These are phyloP conservation scores for Polysphondylium violaceum DNA, from an alignment of 78 protist genomes.

Conservation along the genomic window DNA sequence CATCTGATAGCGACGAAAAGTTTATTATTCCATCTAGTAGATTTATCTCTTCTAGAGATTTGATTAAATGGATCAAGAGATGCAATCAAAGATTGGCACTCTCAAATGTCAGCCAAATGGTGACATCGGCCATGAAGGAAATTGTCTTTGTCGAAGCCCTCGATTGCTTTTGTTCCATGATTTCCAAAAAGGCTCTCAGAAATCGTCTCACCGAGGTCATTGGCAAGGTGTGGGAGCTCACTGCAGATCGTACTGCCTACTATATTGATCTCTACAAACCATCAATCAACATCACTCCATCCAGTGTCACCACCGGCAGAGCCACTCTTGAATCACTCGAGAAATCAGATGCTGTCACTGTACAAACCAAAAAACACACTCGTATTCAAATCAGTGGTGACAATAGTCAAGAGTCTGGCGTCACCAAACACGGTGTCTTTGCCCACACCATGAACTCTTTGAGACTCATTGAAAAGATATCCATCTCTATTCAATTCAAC, in stretches of 20 bases:
- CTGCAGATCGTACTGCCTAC: conserved; percentile 51
- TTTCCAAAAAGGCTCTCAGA: conserved; percentile 38
- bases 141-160: conserved; percentile 84
- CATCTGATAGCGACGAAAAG: background rate
- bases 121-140: conserved; percentile 66
- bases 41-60: conserved; percentile 84
- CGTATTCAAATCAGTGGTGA: background rate
- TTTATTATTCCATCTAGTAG: conserved; percentile 43
- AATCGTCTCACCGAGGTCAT: conserved; percentile 15
- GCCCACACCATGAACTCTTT: conserved; percentile 89
- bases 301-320: conserved; percentile 57
- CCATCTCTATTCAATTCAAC: conserved; percentile 81
- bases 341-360: background rate
- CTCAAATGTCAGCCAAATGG: conserved; percentile 1
- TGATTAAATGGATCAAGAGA: conserved; percentile 89
- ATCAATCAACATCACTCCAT: background rate
- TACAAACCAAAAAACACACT: conserved; percentile 1
- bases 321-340: conserved; percentile 24
- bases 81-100: conserved; percentile 18
- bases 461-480: conserved; percentile 89
- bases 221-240: conserved; percentile 81
- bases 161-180: conserved; percentile 85
- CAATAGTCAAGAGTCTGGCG: background rate
- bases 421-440: conserved; percentile 65
- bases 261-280: conserved; percentile 79